Conservation (phyloP, 2,329 filamentous ascomycete species). For the Cryphonectria naterciae region DNA sequence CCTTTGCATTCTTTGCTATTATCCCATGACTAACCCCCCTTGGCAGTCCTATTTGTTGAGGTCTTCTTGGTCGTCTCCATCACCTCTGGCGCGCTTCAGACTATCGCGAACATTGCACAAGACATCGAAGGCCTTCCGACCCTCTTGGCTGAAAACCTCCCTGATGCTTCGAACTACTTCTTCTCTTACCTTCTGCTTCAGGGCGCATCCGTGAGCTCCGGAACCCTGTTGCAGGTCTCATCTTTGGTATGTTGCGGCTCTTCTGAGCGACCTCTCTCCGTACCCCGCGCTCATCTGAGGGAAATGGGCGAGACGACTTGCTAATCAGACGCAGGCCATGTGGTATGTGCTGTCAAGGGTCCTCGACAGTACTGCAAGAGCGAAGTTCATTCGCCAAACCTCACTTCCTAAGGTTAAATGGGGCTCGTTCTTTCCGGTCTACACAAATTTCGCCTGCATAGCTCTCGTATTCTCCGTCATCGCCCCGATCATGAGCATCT, state of each 20-base stretch:
- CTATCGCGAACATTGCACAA: constrained; percentile 59
- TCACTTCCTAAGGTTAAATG: constrained; percentile 77
- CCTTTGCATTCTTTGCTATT: not conserved
- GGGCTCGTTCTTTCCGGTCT: constrained; percentile 94
- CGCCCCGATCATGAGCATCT: constrained; percentile 86
- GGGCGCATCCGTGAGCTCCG: constrained; percentile 86
- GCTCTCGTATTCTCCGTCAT: constrained; percentile 87
- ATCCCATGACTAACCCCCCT: not conserved
- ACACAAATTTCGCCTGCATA: constrained; percentile 95
- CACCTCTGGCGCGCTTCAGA: constrained; percentile 68
- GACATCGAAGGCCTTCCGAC: constrained; percentile 71
- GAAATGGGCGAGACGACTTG: not conserved
- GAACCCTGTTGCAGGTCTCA: constrained; percentile 83
- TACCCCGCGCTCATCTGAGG: not conserved
- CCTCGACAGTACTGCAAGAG: constrained; percentile 77
- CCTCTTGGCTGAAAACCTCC: constrained; percentile 77
- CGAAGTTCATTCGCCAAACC: constrained; percentile 87
- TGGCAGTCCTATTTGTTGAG: constrained; percentile 80
- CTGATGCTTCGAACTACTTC: constrained; percentile 92
- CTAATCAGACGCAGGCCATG: constrained; percentile 39
- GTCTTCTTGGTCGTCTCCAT: constrained; percentile 93
- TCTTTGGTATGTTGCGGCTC: constrained; percentile 56
- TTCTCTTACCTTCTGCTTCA: constrained; percentile 99
- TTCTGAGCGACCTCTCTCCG: not conserved
- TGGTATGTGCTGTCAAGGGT: constrained; percentile 84